Evolutionary conservation across 257 asterid genomes (phyloP), one percentile per base, ranked within the genome.

Genomic region (Solanum gracilifrons): DNA sequence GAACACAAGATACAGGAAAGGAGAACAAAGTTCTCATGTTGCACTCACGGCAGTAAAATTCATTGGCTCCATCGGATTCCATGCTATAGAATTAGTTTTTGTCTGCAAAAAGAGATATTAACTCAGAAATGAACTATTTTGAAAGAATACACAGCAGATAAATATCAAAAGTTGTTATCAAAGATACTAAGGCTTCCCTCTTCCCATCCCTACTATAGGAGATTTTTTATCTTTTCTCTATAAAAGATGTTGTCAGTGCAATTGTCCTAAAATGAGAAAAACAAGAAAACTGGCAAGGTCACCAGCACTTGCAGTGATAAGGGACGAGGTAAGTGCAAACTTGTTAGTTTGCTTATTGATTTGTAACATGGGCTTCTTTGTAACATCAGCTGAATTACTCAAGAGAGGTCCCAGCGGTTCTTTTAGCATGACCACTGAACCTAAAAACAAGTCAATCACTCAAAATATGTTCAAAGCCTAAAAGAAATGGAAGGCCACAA

Each of bases 61-160:
- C 98, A 97, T 97, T 32, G 99, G 99, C 92, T 97, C 99, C 98
- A 94, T 92, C 11, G 98, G 99, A 83, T 97, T 97, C 98, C 99
- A 97, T 4, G 98, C 95, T 77, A 95, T 92, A 41, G 98, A 94
- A 91, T 97, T 97, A 55, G 97, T 94, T 91, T 92, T 95, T 58
- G 95, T 97, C 98, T 97, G 98, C 74, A 46, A 87, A 83, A 87
- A 55, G 37, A 83, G 68, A 92, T 79, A 75, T 5, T 31, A 86
- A 76, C 39, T 82, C 43, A 86, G n/a, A 33, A 74, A 29, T 21
- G 27, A 36, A 75, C 71, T 25, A 6, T 51, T 33, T 29, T 5
- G 36, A 51, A 60, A 55, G 13, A 33, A 43, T 13, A 33, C 64
- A 51, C 9, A 46, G 33, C 33, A 71, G 43, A 46, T 71, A 71